Percentiles rank a stretch among this genome's conserved stretches.
phyloP scores from a whole-genome alignment of 495 filamentous ascomycete genomes.

The Tuber borchii region DNA sequence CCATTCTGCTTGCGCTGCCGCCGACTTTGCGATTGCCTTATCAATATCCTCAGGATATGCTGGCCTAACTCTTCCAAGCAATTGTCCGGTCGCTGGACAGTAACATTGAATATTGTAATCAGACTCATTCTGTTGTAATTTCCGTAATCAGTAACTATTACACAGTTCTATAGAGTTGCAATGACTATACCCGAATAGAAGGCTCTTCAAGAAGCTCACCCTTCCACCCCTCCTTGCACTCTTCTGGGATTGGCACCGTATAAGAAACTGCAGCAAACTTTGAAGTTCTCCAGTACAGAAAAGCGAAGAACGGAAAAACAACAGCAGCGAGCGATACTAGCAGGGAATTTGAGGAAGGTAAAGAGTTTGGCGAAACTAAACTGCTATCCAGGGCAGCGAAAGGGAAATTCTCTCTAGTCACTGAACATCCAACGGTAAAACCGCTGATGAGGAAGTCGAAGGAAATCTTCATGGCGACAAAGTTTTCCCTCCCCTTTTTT shows the following conservation, averaged over 20 bases:
- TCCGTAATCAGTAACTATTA: conserved; percentile 13
- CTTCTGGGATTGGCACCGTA: conserved; percentile 54
- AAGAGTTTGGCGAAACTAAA: neutral
- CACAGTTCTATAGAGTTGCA: neutral
- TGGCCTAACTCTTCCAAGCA: conserved; percentile 74
- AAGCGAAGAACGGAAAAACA: conserved; percentile 26
- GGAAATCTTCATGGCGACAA: conserved; percentile 34
- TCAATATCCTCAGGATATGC: conserved; percentile 74
- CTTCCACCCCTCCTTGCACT: conserved; percentile 51
- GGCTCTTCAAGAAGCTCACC: conserved; percentile 60
- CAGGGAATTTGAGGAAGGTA: conserved; percentile 26
- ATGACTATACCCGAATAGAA: conserved; percentile 47
- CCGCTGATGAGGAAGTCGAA: conserved; percentile 40
- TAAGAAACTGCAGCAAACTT: conserved; percentile 50
- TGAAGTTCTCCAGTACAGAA: conserved; percentile 43
- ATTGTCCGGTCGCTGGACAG: conserved; percentile 76
- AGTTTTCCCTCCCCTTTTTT: neutral
- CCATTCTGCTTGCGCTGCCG: conserved; percentile 73
- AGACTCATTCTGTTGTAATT: conserved; percentile 47
- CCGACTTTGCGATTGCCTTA: conserved; percentile 64
- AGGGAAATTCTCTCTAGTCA: conserved; percentile 32
- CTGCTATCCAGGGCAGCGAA: conserved; percentile 22
- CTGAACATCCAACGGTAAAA: conserved; percentile 39
- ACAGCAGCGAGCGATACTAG: conserved; percentile 14
- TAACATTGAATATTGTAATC: conserved; percentile 70